Evolutionary conservation across 2,329 filamentous ascomycete genomes (phyloP).

Genomic region (Hysterium pulicare): DNA sequence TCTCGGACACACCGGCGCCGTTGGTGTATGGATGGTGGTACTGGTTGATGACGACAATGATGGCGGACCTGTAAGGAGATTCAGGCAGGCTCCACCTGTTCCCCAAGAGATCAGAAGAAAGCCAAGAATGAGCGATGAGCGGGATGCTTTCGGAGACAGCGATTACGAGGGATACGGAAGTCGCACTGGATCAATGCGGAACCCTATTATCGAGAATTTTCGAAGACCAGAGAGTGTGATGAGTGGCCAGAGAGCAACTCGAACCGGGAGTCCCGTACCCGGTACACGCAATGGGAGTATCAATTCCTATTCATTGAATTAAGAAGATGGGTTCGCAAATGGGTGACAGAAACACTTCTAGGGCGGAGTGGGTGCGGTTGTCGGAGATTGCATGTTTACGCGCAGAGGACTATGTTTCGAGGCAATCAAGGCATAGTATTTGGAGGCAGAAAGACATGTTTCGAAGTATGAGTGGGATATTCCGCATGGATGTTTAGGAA

Average conservation of each 20-base stretch:
- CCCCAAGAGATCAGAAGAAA: slow-evolving; percentile 19
- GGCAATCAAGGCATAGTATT: no score
- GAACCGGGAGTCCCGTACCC: slow-evolving; percentile 5
- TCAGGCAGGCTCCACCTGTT: slow-evolving; percentile 13
- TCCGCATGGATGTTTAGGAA: no score
- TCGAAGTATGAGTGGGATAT: no score
- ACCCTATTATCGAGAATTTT: not conserved
- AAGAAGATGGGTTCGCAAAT: not conserved
- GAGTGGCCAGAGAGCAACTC: slow-evolving; percentile 7
- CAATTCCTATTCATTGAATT: slow-evolving; percentile 15
- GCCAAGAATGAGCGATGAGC: not conserved
- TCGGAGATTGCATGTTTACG: no score
- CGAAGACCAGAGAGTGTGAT: slow-evolving; percentile 8
- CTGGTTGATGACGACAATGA: slow-evolving; percentile 61
- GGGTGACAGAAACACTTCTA: no score
- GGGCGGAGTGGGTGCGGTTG: no score
- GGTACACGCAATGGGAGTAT: slow-evolving; percentile 10
- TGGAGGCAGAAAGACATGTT: no score
- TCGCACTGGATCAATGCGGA: slow-evolving; percentile 1
- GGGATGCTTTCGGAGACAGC: slow-evolving; percentile 5
- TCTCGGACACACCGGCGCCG: slow-evolving; percentile 61
- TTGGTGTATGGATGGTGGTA: slow-evolving; percentile 77
- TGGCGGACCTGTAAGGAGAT: not conserved
- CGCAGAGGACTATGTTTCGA: no score
- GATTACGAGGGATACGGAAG: slow-evolving; percentile 6